Conservation (phyloP, 495 filamentous ascomycete species). For the Trichoderma erinaceum region DNA sequence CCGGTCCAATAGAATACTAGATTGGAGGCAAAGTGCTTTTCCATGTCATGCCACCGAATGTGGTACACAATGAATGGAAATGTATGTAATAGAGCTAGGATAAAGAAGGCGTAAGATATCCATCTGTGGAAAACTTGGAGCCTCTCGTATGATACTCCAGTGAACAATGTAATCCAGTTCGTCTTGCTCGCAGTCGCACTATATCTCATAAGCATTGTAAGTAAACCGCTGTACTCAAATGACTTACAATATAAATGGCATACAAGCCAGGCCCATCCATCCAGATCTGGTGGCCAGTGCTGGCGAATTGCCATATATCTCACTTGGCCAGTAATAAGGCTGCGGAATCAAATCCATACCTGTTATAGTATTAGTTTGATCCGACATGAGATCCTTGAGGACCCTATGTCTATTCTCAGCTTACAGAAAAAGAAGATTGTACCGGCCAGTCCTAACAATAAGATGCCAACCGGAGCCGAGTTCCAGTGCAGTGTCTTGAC, state of each 20-base stretch:
- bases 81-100: constrained; percentile 48
- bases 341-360: constrained; percentile 42
- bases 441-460: constrained; percentile 35
- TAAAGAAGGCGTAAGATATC: constrained; percentile 48
- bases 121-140: constrained; percentile 51
- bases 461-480: constrained; percentile 39
- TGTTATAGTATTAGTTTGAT: neutral
- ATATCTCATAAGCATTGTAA: neutral
- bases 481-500: constrained; percentile 28
- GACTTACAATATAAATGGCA: constrained; percentile 43
- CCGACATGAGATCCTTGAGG: neutral
- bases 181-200: constrained; percentile 27
- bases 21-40: constrained; percentile 37
- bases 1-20: constrained; percentile 49
- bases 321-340: constrained; percentile 55
- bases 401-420: neutral
- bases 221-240: neutral
- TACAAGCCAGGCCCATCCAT: constrained; percentile 45
- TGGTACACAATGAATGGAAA: constrained; percentile 54
- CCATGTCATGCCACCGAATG: constrained; percentile 44
- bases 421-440: constrained; percentile 41
- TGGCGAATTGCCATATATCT: constrained; percentile 41
- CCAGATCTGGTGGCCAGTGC: constrained; percentile 48
- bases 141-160: constrained; percentile 51
- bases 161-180: constrained; percentile 47